Evolutionary conservation across 2,329 filamentous ascomycete genomes (phyloP).

Genomic region (Phoma sp.): DNA sequence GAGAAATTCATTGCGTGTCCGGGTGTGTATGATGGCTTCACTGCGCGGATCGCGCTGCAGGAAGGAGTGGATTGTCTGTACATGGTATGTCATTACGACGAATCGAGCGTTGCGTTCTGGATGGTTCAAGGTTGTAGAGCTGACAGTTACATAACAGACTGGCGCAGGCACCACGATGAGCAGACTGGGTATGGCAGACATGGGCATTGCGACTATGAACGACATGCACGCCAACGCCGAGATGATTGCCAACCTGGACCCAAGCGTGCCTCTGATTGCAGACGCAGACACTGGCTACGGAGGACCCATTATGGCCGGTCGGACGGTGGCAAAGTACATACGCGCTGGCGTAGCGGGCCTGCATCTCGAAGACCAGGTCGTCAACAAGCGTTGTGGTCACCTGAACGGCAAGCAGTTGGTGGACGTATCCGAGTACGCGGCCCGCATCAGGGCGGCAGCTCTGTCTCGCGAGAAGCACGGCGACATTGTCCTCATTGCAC

Average conservation of each 20-base stretch:
- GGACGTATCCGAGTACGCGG: conserved; percentile 55
- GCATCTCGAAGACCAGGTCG: conserved; percentile 69
- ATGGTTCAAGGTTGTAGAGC: not conserved
- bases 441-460: conserved; percentile 64
- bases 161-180: conserved; percentile 69
- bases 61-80: conserved; percentile 71
- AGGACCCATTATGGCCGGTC: conserved; percentile 53
- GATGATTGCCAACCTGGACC: conserved; percentile 68
- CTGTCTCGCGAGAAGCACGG: conserved; percentile 56
- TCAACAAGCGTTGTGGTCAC: conserved; percentile 71
- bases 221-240: conserved; percentile 70
- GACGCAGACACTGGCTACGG: conserved; percentile 67
- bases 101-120: not conserved
- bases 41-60: conserved; percentile 66
- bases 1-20: conserved; percentile 61
- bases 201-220: conserved; percentile 66
- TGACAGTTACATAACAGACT: conserved; percentile 52
- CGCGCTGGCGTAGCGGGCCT: conserved; percentile 63
- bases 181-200: conserved; percentile 66
- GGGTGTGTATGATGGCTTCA: conserved; percentile 73
- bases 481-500: conserved; percentile 69
- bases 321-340: conserved; percentile 61
- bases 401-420: conserved; percentile 68
- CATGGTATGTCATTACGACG: conserved; percentile 59
- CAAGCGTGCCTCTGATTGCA: conserved; percentile 64